These are phyloP conservation scores for Lagerstroemia speciosa DNA, from an alignment of 345 rosid species.

Conservation along the genomic window DNA sequence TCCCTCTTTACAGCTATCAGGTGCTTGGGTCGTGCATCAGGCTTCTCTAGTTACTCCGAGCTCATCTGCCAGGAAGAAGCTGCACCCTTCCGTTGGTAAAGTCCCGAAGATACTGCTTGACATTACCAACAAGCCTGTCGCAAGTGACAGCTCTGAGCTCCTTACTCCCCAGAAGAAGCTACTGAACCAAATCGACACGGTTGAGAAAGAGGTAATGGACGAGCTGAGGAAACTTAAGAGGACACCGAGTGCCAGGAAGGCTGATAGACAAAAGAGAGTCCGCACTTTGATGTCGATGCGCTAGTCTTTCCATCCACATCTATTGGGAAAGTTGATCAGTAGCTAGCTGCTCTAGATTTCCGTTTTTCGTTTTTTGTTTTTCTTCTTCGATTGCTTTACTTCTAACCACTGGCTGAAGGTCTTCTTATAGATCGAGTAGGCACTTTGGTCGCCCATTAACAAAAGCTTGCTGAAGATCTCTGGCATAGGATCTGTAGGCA, in stretches of 20 bases:
- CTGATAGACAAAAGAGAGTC: slow-evolving; percentile 50
- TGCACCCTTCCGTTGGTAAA: slow-evolving; percentile 38
- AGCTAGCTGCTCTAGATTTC: neutral
- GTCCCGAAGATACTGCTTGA: slow-evolving; percentile 49
- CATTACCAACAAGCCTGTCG: slow-evolving; percentile 32
- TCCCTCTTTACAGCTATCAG: slow-evolving; percentile 21
- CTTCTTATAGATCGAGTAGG: slow-evolving; percentile 7
- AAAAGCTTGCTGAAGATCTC: neutral
- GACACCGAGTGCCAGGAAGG: slow-evolving; percentile 61
- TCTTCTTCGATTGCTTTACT: slow-evolving; percentile 3
- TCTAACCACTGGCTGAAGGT: slow-evolving; percentile 6
- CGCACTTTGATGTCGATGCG: slow-evolving; percentile 74
- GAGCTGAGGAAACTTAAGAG: slow-evolving; percentile 55
- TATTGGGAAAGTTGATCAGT: too few relatives aligned
- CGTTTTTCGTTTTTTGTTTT: neutral
- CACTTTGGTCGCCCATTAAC: slow-evolving; percentile 8
- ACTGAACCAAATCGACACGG: slow-evolving; percentile 62
- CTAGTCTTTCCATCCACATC: too few relatives aligned
- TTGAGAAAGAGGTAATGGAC: slow-evolving; percentile 65
- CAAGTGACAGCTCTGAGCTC: slow-evolving; percentile 30
- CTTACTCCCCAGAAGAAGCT: slow-evolving; percentile 91
- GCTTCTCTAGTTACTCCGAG: slow-evolving; percentile 30
- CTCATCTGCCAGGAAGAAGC: slow-evolving; percentile 30
- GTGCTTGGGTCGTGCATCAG: slow-evolving; percentile 32
- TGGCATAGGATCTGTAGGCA: too few relatives aligned